Base-by-base conservation (phyloP, 1,284 basidiomycete genomes). In the Thelephora terrestris region DNA sequence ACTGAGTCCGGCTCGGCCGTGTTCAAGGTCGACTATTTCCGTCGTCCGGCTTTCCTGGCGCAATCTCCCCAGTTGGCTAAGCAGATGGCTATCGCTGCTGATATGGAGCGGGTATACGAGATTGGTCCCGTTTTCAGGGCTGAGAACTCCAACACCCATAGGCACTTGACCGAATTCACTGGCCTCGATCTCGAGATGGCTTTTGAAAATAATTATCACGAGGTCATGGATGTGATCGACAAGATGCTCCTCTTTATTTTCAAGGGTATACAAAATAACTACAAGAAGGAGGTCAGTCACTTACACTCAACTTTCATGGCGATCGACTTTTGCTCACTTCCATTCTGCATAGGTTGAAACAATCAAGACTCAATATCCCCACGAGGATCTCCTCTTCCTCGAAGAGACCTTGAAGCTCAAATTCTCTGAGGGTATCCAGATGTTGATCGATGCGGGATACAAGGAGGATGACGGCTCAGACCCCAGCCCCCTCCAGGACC, bases 1-100 rank as follows among this genome's bases (percentile, higher is more conserved):
- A 84, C 82, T 23, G 83, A 86, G 66, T 71, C 68, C 34, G 83
- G 83, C 7, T 74, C 82, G 1, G 73, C 61, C 7, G 81, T 85
- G n/a, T 85, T 85, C 73, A 81, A 81, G 62, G 78, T 85, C 21
- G 71, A 74, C 50, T 85, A 85, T 69, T 85, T 85, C 64, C 75
- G 82, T 53, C 67, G 76, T 3, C 55, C 62, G 16, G 82, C 81
- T 5, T 85, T 79, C 70, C 69, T 85, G 16, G 82, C 82, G 7
- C 82, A 85, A 64, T 75, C 72, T 52, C 82, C 82, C 38, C 82
- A 85, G 65, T 69, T 85, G 21, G 78, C 78, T 49, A 85, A 85
- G 68, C 81, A 85, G 68, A 85, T 85, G 81, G 79, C 78, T 55
- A 84, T 85, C 51, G 76, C 81, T 17, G 80, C 77, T 47, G 82